phyloP scores from a whole-genome alignment of 129 eudicot species.

The Lonicera japonica region DNA sequence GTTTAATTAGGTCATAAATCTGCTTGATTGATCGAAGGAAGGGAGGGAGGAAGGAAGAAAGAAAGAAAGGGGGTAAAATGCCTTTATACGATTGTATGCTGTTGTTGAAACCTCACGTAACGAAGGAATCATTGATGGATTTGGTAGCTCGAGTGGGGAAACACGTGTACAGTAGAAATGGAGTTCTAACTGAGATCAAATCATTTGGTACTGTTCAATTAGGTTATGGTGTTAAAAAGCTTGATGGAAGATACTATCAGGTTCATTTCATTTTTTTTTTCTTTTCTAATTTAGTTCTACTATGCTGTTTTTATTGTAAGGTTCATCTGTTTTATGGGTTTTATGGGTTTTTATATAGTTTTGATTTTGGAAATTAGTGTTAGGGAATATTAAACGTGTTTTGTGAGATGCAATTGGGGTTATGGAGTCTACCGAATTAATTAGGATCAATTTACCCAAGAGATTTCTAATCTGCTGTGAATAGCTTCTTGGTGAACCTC shows the following conservation, averaged over 20 bases:
- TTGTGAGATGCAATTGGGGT: background rate
- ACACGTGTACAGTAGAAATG: constrained; percentile 66
- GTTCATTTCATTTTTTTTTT: constrained; percentile 13
- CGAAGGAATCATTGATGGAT: constrained; percentile 39
- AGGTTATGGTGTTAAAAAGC: constrained; percentile 92
- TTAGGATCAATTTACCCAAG: no score
- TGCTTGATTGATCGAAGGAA: background rate
- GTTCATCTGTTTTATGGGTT: no score
- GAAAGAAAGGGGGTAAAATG: constrained; percentile 38
- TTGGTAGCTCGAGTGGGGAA: constrained; percentile 64
- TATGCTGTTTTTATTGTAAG: background rate
- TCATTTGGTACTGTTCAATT: constrained; percentile 54
- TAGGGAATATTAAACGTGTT: background rate
- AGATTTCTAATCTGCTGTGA: no score
- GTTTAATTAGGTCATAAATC: background rate
- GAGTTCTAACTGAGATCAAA: constrained; percentile 66
- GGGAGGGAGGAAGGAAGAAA: no score
- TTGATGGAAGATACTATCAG: constrained; percentile 85
- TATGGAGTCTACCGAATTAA: no score
- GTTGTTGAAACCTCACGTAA: constrained; percentile 57
- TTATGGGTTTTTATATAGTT: no score
- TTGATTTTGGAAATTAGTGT: background rate
- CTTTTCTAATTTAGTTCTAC: background rate
- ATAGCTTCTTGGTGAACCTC: no score
- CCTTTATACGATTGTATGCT: constrained; percentile 85